Conservation (phyloP, 2,329 filamentous ascomycete species). For the Penicillium sclerotiorum region DNA sequence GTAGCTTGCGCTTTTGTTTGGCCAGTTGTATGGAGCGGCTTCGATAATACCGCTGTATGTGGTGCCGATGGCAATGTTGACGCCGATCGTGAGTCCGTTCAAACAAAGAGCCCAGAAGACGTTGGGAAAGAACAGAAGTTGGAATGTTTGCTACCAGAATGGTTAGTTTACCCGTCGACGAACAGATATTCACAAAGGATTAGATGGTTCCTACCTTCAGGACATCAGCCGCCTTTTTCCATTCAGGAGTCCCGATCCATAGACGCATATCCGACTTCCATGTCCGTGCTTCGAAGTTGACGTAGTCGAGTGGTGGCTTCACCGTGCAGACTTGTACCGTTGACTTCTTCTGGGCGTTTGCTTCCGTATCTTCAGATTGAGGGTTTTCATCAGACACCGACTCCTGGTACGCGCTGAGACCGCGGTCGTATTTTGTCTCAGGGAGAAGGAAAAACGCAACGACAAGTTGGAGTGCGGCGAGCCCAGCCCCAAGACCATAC, state of each 20-base stretch:
- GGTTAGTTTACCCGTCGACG: too few species aligned
- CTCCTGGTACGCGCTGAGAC: conserved; percentile 42
- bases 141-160: conserved; percentile 30
- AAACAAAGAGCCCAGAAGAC: conserved; percentile 47
- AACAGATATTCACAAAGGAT: too few species aligned
- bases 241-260: conserved; percentile 44
- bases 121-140: conserved; percentile 45
- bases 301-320: conserved; percentile 37
- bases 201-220: conserved; percentile 15
- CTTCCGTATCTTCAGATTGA: conserved; percentile 11
- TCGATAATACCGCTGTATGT: conserved; percentile 45
- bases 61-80: conserved; percentile 48
- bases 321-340: conserved; percentile 13
- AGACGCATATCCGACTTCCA: conserved; percentile 41
- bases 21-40: conserved; percentile 42
- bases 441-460: conserved; percentile 45
- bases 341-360: conserved; percentile 14
- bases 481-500: conserved; percentile 46
- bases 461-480: conserved; percentile 38
- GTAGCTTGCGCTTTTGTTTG: conserved; percentile 37
- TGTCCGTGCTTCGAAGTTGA: conserved; percentile 41
- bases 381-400: conserved; percentile 10
- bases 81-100: conserved; percentile 44
- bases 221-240: conserved; percentile 31
- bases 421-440: conserved; percentile 48